Percentiles rank a stretch among this genome's conserved stretches.
phyloP scores from a whole-genome alignment of 2,329 filamentous ascomycete species.

The Capronia coronata region DNA sequence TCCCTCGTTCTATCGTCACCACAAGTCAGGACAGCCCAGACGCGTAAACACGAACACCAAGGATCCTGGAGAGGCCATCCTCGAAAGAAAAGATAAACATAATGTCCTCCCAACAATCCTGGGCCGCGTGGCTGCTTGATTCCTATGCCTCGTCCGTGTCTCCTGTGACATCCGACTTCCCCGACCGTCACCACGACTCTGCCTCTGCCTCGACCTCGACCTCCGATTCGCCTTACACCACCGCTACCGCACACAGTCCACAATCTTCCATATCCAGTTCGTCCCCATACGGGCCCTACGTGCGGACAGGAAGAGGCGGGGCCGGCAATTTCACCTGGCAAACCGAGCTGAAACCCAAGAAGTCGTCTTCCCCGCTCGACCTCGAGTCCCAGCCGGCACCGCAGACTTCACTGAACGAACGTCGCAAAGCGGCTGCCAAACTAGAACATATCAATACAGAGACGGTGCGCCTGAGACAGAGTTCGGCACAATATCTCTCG shows the following conservation, averaged over 20 bases:
- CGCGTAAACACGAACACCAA: background rate
- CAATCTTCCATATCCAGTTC: constrained; percentile 23
- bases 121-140: constrained; percentile 28
- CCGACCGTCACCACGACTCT: constrained; percentile 18
- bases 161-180: constrained; percentile 15
- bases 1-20: too few relatives aligned
- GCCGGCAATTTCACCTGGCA: constrained; percentile 57
- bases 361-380: constrained; percentile 31
- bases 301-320: constrained; percentile 54
- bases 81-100: background rate
- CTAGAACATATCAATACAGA: constrained; percentile 25
- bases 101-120: constrained; percentile 19
- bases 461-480: constrained; percentile 15
- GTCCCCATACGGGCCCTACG: constrained; percentile 36
- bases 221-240: constrained; percentile 12
- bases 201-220: constrained; percentile 10
- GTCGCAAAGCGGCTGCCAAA: constrained; percentile 22
- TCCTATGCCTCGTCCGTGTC: constrained; percentile 25
- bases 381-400: constrained; percentile 37
- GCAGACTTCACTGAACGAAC: constrained; percentile 24
- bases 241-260: constrained; percentile 6
- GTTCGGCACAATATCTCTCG: constrained; percentile 17
- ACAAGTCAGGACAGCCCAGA: background rate
- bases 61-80: background rate
- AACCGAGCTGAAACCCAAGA: constrained; percentile 29